Base-by-base conservation (phyloP, 495 filamentous ascomycete species). In the Xylaria venustula region DNA sequence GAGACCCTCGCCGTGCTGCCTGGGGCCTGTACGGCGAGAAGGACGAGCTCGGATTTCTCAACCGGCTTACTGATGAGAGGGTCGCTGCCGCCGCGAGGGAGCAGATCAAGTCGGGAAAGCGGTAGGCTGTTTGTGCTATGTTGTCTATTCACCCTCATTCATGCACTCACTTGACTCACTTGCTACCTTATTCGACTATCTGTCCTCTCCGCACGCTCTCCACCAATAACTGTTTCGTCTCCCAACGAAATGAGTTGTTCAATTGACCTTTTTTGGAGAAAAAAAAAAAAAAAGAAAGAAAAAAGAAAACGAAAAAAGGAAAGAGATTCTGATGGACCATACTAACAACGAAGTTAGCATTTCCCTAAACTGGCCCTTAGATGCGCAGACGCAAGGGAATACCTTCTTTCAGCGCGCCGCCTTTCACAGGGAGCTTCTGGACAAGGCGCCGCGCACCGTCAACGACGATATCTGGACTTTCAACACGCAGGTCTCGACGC, bases 401-500 rank as follows among this genome's bases (percentile, higher is more conserved):
- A 48, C 69, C 25, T 81, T 79, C 67, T 77, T 79, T 65, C 32
- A 63, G 61, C 71, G 79, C 9, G 61, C 67, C 19, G 55, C 62
- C 19, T 79, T 81, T 62, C 69, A 77, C 51, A 74, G 79, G 61
- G 53, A 77, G 7, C 50, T 81, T 20, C 67, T 72, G 52, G 64
- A 67, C 26, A 77, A 75, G 66, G 55, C 65, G 12, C 68, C 69
- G 32, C 63, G 71, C 41, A 61, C 64, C 20, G 79, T 86, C 32
- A 87, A 86, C 57, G 85, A 87, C 64, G 84, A 87, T 69, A 66
- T 82, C 20, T 78, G 83, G 77, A 78, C 74, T 12, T 84, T 89
- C 65, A 88, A 89, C 67, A 80, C 85, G 12, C 85, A 88, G 74
- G 68, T 72, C 15, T 68, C 67, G 4, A 71, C 69, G 49, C 75